Evolutionary conservation across 1,284 basidiomycete genomes (phyloP), one percentile per base, ranked within the genome.

Genomic region (Cutaneotrichosporon dermatis): DNA sequence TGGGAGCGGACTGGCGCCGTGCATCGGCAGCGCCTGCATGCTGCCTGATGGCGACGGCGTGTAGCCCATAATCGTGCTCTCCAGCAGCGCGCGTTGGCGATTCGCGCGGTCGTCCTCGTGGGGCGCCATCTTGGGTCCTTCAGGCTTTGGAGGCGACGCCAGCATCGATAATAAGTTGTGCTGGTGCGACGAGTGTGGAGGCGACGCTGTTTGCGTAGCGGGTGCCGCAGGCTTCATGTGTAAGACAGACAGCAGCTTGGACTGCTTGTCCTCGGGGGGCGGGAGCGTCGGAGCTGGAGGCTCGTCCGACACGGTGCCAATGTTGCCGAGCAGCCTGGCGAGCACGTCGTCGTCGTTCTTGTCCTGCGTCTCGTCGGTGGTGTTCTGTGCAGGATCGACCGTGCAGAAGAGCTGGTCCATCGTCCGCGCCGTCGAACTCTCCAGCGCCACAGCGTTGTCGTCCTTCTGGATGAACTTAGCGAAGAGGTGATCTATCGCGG

Each of bases 401-500:
- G 63, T 62, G 4, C 67, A 66, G 49, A 74, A 73, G 41, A 74
- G 55, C 41, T 69, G 54, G 52, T 70, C 63, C 33, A 76, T 51
- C 2, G 69, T 69, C 4, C 61, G 67, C 12, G 68, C 67, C 39
- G 69, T 69, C 25, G 71, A 68, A 49, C 58, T 63, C 36, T 61
- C 64, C 13, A 59, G 50, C 4, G 54, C 55, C 3, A 59, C 56
- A 11, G 57, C 58, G 3, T 60, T 51, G 15, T 72, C 60, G 33
- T 69, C 68, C 54, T 73, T 73, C 40, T 69, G 69, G 41, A 76
- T 64, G 58, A 75, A 76, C 16, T 64, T 67, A 16, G 69, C 59
- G 40, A 76, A 75, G 2, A 76, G 66, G 35, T 71, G 61, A 55
- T 76, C 74, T 15, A 75, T 65, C 6, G 71, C 68, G 13, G 62